Base-by-base conservation (phyloP, 768 basidiomycete genomes). In the Boletus tomentosulus region DNA sequence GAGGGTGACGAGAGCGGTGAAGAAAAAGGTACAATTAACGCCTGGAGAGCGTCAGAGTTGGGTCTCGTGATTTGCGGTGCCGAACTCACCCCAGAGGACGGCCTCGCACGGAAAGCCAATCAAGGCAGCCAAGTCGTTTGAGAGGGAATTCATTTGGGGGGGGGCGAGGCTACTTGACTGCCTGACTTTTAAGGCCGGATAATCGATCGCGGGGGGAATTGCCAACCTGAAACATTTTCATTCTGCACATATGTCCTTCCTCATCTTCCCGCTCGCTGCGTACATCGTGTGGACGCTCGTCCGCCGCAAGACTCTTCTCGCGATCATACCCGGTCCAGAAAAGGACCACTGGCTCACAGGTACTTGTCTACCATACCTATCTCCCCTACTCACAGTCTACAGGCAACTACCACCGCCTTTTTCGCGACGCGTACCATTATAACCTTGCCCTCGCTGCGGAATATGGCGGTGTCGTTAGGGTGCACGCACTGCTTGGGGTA, bases 41-140 rank as follows among this genome's bases (percentile, higher is more conserved):
- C 58, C 62, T 65, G 51, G 27, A 46, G 1, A 22, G 6, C 28
- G 27, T 35, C 12, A 34, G 12, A 19, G 19, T 19, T 34, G 12
- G 3, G 37, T 37, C 37, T 37, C 37, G 37, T n/a, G 37, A 37
- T 15, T 3, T 15, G 16, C 2, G 12, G 7, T 5, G 6, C 9
- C 11, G 15, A 35, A 55, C 59, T 34, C 31, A 73, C 74, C 74
- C 62, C 71, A 76, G 13, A 74, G 56, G 15, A 62, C 62, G 0
- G 71, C 63, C 54, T 76, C 74, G 56, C 66, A 71, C 3, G 52
- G 67, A 46, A 75, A 75, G 25, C 74, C 74, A 43, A 73, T 62
- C 46, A 76, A 55, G 12, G 71, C 67, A 34, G 73, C 66, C 2
- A 74, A 15, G 49, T 74, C 67, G 15, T 54, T 60, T 1, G 60